Conservation (phyloP, 2,329 filamentous ascomycete species). For the Xylariaceae sp. region DNA sequence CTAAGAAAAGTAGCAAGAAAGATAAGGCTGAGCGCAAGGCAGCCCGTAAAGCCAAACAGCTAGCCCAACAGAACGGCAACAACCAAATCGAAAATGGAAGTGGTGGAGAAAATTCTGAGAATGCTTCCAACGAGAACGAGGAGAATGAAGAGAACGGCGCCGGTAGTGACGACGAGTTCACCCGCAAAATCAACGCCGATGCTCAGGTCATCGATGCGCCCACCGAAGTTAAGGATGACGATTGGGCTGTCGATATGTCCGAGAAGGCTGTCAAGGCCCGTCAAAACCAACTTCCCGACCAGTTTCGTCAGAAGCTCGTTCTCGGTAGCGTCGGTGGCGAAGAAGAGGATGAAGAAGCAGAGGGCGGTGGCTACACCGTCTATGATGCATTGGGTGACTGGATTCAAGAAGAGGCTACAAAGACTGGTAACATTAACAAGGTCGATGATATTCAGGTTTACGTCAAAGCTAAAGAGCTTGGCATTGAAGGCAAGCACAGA, state of each 20-base stretch:
- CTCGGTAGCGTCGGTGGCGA: slow-evolving; percentile 67
- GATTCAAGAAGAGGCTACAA: slow-evolving; percentile 77
- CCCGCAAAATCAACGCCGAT: slow-evolving; percentile 76
- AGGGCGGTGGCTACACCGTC: slow-evolving; percentile 73
- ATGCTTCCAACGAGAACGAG: slow-evolving; percentile 60
- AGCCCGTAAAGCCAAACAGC: slow-evolving; percentile 86
- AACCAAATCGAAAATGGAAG: slow-evolving; percentile 60
- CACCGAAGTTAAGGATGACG: slow-evolving; percentile 76
- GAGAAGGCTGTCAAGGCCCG: slow-evolving; percentile 94
- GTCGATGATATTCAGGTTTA: slow-evolving; percentile 92
- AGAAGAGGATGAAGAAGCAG: slow-evolving; percentile 80
- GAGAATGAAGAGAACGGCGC: slow-evolving; percentile 66
- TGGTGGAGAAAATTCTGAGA: slow-evolving; percentile 69
- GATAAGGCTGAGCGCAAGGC: slow-evolving; percentile 90
- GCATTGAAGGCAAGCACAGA: slow-evolving; percentile 93
- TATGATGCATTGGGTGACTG: slow-evolving; percentile 94
- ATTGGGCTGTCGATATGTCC: slow-evolving; percentile 97
- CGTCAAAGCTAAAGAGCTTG: slow-evolving; percentile 94
- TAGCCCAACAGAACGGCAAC: slow-evolving; percentile 63
- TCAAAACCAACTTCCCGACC: slow-evolving; percentile 88
- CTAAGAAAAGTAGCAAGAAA: slow-evolving; percentile 91
- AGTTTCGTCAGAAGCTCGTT: slow-evolving; percentile 91
- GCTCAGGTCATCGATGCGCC: slow-evolving; percentile 57
- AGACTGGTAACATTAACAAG: slow-evolving; percentile 75
- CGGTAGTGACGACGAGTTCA: slow-evolving; percentile 90